Percentiles rank a stretch among this genome's conserved stretches.
Conservation (phyloP, 768 basidiomycete species). For the Dioszegia crocea region DNA sequence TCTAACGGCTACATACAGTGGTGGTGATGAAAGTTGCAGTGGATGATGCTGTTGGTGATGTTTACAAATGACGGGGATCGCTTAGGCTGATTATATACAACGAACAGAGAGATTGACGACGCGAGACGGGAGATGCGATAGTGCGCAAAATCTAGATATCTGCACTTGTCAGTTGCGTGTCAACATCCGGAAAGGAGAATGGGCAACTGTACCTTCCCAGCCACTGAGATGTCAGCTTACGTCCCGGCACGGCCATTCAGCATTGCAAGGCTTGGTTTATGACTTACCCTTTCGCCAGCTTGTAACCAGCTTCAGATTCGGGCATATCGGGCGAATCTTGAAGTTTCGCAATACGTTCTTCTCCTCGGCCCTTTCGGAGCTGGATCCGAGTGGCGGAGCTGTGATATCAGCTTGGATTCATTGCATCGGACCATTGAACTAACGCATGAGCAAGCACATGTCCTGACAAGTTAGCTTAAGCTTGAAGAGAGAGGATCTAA, state of each 20-base stretch:
- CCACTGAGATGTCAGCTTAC: conserved; percentile 4
- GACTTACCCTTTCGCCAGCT: conserved; percentile 9
- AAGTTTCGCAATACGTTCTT: conserved; percentile 48
- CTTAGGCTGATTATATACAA: no score
- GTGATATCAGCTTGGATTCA: not conserved
- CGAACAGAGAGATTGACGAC: no score
- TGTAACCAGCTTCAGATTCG: conserved; percentile 47
- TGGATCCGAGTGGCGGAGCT: conserved; percentile 48
- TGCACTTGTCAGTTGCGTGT: not conserved
- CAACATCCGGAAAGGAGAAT: not conserved
- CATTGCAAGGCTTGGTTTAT: not conserved
- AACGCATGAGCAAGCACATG: conserved; percentile 49
- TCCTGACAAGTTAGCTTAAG: conserved; percentile 13
- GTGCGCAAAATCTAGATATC: not conserved
- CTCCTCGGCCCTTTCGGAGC: conserved; percentile 47
- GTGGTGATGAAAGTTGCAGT: no score
- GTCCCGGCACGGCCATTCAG: not conserved
- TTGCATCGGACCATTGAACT: not conserved
- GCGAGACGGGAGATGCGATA: no score
- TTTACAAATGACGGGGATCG: no score
- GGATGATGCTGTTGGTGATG: no score
- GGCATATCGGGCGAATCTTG: conserved; percentile 47
- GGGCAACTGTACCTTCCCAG: conserved; percentile 3
- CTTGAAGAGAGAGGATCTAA: not conserved
- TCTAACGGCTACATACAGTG: no score